Conservation (phyloP, 768 basidiomycete genomes). For the Dendrothele bispora region DNA sequence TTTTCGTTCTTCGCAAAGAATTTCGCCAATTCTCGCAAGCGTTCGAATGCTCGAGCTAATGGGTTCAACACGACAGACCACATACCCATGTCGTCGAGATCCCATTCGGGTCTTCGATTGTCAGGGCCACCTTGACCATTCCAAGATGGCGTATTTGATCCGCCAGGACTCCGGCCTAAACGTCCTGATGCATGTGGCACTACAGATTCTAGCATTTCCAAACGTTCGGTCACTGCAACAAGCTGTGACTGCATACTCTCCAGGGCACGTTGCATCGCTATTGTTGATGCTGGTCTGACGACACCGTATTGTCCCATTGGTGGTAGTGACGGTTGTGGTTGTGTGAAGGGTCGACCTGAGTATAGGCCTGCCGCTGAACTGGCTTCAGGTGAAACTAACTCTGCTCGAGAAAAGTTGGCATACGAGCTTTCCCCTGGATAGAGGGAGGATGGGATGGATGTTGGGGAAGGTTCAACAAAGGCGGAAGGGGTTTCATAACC, state of each 20-base stretch:
- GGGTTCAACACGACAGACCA: constrained; percentile 78
- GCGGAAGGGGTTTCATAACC: constrained; percentile 72
- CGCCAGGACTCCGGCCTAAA: constrained; percentile 37
- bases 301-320: constrained; percentile 35
- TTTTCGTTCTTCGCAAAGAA: constrained; percentile 63
- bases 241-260: constrained; percentile 81
- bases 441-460: constrained; percentile 36
- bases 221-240: constrained; percentile 77
- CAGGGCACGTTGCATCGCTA: constrained; percentile 70
- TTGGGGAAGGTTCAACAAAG: constrained; percentile 50
- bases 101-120: constrained; percentile 61
- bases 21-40: constrained; percentile 46
- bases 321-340: constrained; percentile 30
- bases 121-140: constrained; percentile 34
- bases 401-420: constrained; percentile 36
- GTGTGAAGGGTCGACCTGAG: constrained; percentile 38
- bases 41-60: constrained; percentile 48
- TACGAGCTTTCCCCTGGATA: constrained; percentile 37
- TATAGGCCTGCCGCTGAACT: constrained; percentile 26
- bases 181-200: constrained; percentile 41
- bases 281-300: constrained; percentile 45
- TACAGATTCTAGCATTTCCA: constrained; percentile 66
- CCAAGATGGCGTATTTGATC: constrained; percentile 39
- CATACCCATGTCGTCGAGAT: constrained; percentile 80
- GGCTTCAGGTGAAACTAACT: constrained; percentile 36